Evolutionary conservation across 2,329 filamentous ascomycete genomes (phyloP), one percentile per base, ranked within the genome.

Genomic region (Cladosporium sp.): DNA sequence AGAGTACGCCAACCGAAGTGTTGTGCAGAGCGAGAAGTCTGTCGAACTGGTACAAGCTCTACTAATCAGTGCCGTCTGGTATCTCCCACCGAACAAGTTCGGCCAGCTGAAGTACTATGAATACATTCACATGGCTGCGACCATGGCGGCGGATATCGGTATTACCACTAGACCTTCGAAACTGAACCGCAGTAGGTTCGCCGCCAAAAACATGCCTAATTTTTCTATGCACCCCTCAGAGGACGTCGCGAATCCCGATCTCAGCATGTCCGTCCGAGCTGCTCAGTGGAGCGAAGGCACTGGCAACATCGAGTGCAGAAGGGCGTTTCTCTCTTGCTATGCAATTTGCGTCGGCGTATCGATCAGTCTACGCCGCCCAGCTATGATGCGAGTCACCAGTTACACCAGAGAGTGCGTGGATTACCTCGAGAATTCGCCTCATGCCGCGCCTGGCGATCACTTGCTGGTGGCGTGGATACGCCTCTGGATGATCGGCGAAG

Each of bases 401-500:
- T 89, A 89, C 68, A 86, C 89, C 81, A 79, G 81, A 2, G 86
- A 89, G 72, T 86, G 84, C 68, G 76, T 88, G 66, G 82, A 86
- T 18, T 76, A 86, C 8, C 76, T 89, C 3, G 79, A 85, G 71
- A 80, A 80, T 2, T 83, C 83, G 2, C 80, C 83, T 0, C 83
- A 88, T 2, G 85, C 85, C 1, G 81, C 83, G 7, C 83, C 85
- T 0, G 83, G 84, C 2, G 87, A 89, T 73, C 78, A 79, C 65
- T 84, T 84, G 65, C 79, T 89, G 16, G 87, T 85, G 65, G 85
- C 87, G 53, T 78, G 88, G 18, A 83, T 87, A 1, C 85, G 84
- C 79, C 83, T 86, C 31, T 84, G 88, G 69, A 84, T 83, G 61
- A 80, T 92, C 53, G 86, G 86, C 1, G 91, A 93, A 74, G 88